Conservation (phyloP, 192 early-diverging fungal species). For the Podila horticola region DNA sequence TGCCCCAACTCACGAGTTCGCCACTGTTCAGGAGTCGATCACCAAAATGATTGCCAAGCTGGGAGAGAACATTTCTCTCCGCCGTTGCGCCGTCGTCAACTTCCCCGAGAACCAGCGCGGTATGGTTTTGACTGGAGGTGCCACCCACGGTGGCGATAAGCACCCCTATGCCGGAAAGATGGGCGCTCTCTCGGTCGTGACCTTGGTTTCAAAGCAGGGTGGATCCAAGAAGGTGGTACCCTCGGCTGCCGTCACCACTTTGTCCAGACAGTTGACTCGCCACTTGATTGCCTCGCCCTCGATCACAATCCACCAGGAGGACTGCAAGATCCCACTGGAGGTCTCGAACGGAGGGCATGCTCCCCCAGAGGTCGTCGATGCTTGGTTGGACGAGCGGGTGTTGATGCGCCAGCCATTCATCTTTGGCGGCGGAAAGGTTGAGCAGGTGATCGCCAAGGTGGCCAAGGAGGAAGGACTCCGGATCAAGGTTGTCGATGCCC, state of each 20-base stretch:
- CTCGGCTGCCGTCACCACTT: conserved; percentile 56
- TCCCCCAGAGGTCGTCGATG: conserved; percentile 52
- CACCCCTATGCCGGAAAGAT: conserved; percentile 75
- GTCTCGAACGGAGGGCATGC: conserved; percentile 53
- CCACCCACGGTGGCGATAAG: conserved; percentile 78
- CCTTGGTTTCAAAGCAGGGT: conserved; percentile 38
- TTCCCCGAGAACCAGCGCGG: conserved; percentile 43
- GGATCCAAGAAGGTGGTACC: conserved; percentile 44
- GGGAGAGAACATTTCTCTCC: conserved; percentile 90
- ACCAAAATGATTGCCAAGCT: conserved; percentile 84
- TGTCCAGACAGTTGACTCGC: conserved; percentile 82
- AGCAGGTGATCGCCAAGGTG: conserved; percentile 66
- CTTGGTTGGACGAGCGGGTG: conserved; percentile 62
- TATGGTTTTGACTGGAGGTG: conserved; percentile 64
- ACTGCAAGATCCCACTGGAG: conserved; percentile 47
- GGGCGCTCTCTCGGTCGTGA: conserved; percentile 80
- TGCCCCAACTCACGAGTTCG: conserved; percentile 23
- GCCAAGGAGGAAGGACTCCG: conserved; percentile 59
- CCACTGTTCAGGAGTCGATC: conserved; percentile 71
- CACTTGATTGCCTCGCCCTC: conserved; percentile 90
- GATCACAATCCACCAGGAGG: conserved; percentile 59
- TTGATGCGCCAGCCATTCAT: conserved; percentile 80
- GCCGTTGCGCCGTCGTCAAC: conserved; percentile 67
- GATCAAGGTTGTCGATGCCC: conserved; percentile 73
- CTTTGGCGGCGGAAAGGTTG: conserved; percentile 78